Evolutionary conservation across 352 stramenopile species (phyloP), one percentile per base, ranked within the genome.

Genomic region (Globisporangium splendens): DNA sequence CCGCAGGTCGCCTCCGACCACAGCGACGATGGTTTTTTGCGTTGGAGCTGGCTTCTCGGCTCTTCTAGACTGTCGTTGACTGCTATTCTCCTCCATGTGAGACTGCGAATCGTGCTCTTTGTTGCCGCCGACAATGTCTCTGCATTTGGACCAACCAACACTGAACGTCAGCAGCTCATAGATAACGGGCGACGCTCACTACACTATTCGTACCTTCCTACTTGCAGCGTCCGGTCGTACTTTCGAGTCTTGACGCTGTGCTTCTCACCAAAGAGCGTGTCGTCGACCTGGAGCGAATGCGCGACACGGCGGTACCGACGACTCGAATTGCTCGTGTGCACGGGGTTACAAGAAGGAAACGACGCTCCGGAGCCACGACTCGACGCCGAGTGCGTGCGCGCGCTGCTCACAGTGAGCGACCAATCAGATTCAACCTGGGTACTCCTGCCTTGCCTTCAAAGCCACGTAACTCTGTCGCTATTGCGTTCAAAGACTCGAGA

Each of bases 181-280:
- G 5, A 35, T 10, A 8, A 35, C 28, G 28, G 28, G 2, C 28
- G n/a, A n/a, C n/a, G n/a, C n/a, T n/a, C n/a, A n/a, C 28, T 35
- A 35, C 3, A 11, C 5, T 8, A 35, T 35, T 35, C 28, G 13
- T 75, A 86, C 66, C 82, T 70, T 50, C 79, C 82, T 18, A 79
- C 79, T 54, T 89, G 79, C 31, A 77, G 69, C 20, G 78, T 85
- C 22, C 81, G 77, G 38, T 84, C 69, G 52, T 82, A 73, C 57
- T 76, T 80, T 41, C 69, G 66, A 46, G 44, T 80, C 59, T 78
- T 75, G 47, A 53, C 63, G 22, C 75, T 70, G 28, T 73, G 75
- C 60, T 79, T 77, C 42, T 70, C 71, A 31, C 80, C 81, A 64
- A 91, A 93, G 8, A 93, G 72, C 54, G 70, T 87, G 61, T 93